Percentiles rank a stretch among this genome's conserved stretches.
These are phyloP conservation scores for Suillus spraguei DNA, from an alignment of 768 basidiomycete genomes.

Conservation along the genomic window DNA sequence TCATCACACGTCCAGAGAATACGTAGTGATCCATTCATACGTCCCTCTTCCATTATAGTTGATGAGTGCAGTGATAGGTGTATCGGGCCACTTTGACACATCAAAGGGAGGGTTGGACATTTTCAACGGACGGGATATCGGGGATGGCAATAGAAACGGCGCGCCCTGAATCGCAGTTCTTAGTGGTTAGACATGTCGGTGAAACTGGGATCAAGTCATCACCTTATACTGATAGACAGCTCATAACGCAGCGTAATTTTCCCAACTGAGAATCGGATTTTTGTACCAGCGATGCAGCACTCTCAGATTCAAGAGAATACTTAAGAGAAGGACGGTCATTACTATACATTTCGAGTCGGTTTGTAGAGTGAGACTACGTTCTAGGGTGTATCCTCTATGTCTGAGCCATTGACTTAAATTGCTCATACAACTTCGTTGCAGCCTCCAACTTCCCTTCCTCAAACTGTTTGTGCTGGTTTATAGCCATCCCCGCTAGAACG, in stretches of 20 bases:
- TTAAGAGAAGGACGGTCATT: no score
- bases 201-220: neutral
- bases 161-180: neutral
- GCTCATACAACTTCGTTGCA: neutral
- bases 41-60: neutral
- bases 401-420: neutral
- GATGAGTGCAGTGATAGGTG: neutral
- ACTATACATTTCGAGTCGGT: neutral
- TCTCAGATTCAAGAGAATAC: neutral
- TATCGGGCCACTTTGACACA: neutral
- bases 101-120: neutral
- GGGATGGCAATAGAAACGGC: neutral
- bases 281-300: neutral
- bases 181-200: neutral
- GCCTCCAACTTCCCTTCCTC: conserved; percentile 34
- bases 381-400: neutral
- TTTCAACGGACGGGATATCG: neutral
- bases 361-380: neutral
- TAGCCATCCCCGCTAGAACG: conserved; percentile 28
- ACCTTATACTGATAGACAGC: neutral
- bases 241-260: neutral
- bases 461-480: conserved; percentile 23
- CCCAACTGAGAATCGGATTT: neutral
- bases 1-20: neutral
- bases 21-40: neutral